Conservation (phyloP, 1,284 basidiomycete genomes). For the Rhodotorula sp. region DNA sequence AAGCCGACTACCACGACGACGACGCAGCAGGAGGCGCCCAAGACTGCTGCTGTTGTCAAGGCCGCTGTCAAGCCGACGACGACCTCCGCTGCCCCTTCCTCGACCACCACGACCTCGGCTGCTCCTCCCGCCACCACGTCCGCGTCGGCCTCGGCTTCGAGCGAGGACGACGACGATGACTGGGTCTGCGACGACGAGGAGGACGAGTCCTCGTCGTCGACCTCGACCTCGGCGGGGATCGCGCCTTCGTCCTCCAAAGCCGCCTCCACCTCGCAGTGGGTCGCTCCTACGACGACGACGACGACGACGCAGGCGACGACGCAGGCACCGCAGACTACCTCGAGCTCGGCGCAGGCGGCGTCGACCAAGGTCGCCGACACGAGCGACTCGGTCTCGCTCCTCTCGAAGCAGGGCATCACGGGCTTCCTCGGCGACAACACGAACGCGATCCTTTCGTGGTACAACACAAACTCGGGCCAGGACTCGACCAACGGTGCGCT, state of each 20-base stretch:
- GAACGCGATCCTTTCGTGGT: constrained; percentile 33
- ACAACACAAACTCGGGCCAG: constrained; percentile 24
- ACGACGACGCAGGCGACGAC: neutral
- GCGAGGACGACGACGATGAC: constrained; percentile 28
- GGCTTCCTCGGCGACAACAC: constrained; percentile 32
- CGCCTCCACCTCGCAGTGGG: neutral
- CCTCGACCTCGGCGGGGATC: neutral
- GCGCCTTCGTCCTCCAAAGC: constrained; percentile 8
- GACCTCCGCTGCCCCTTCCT: constrained; percentile 1
- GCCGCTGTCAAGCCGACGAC: constrained; percentile 10
- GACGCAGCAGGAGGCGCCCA: neutral
- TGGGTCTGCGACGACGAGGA: constrained; percentile 36
- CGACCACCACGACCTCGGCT: constrained; percentile 11
- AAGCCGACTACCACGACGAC: neutral
- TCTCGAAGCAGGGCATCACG: constrained; percentile 17
- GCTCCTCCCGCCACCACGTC: constrained; percentile 11
- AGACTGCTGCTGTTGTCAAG: neutral
- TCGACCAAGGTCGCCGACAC: constrained; percentile 30
- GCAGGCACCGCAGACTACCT: neutral
- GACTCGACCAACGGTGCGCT: constrained; percentile 36
- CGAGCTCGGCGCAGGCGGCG: neutral
- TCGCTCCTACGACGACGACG: neutral
- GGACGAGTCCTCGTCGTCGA: neutral
- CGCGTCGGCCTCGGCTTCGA: neutral
- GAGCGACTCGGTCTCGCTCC: constrained; percentile 15